Evolutionary conservation across 768 basidiomycete genomes (phyloP).

Genomic region (Hemileccinum rubropunctum): DNA sequence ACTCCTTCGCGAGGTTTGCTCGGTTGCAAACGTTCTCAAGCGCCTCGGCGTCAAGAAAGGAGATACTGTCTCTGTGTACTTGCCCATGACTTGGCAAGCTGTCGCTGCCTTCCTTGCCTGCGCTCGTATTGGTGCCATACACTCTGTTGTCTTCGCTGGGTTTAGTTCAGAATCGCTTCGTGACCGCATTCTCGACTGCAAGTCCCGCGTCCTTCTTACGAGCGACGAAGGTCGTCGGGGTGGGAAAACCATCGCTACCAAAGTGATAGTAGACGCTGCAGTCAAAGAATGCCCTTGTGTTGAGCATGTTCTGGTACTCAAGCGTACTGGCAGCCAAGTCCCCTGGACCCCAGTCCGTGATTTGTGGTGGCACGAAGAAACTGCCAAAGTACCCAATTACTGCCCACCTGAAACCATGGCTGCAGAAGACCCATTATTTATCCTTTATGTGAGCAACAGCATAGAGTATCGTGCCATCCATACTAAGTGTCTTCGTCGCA

Average conservation of each 20-base stretch:
- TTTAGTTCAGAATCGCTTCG: conserved; percentile 94
- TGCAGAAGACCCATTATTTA: conserved; percentile 96
- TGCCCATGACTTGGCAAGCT: conserved; percentile 95
- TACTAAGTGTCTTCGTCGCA: conserved; percentile 29
- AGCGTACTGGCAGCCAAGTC: conserved; percentile 81
- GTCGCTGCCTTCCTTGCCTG: conserved; percentile 97
- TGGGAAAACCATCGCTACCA: conserved; percentile 93
- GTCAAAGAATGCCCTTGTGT: conserved; percentile 81
- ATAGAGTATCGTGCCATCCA: not conserved
- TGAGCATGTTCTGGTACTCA: conserved; percentile 87
- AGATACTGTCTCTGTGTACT: conserved; percentile 89
- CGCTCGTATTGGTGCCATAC: conserved; percentile 93
- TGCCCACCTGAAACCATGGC: conserved; percentile 87
- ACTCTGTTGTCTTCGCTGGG: conserved; percentile 97
- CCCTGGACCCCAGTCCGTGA: conserved; percentile 83
- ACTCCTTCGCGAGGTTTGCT: conserved; percentile 86
- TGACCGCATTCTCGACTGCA: conserved; percentile 89
- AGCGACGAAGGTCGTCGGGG: conserved; percentile 93
- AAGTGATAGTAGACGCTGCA: conserved; percentile 90
- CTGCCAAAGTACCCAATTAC: conserved; percentile 77
- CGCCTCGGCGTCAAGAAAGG: conserved; percentile 90
- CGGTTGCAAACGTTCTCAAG: conserved; percentile 89
- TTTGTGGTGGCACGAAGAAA: conserved; percentile 96
- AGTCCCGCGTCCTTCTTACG: conserved; percentile 88
- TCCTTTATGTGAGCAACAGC: conserved; percentile 80